Conservation (phyloP, 805 yeast species). For the Kluyveromyces lactis region DNA sequence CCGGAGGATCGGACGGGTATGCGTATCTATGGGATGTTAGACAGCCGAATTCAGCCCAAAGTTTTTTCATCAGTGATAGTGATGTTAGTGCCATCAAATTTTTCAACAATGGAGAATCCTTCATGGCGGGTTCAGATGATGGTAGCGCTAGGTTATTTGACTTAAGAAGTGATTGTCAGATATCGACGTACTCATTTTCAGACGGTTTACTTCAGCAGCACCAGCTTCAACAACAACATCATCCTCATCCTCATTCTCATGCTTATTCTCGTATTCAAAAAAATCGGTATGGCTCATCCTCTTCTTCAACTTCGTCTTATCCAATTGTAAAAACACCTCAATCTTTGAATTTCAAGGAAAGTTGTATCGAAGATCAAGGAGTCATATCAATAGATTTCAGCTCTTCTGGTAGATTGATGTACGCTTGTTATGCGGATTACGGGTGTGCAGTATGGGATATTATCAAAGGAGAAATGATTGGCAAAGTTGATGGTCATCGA, state of each 20-base stretch:
- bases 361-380: constrained; percentile 51
- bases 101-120: constrained; percentile 63
- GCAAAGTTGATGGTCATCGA: constrained; percentile 56
- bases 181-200: constrained; percentile 39
- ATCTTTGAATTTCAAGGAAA: constrained; percentile 13
- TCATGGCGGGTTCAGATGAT: constrained; percentile 74
- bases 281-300: constrained; percentile 17
- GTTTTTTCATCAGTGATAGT: constrained; percentile 45
- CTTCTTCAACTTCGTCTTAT: constrained; percentile 12
- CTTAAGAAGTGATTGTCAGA: constrained; percentile 64
- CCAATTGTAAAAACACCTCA: constrained; percentile 6
- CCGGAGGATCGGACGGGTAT: constrained; percentile 63
- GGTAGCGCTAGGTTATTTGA: constrained; percentile 66
- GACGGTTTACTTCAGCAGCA: constrained; percentile 10
- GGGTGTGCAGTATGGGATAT: constrained; percentile 76
- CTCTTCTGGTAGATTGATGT: constrained; percentile 63
- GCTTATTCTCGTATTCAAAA: constrained; percentile 15
- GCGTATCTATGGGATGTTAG: constrained; percentile 62
- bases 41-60: constrained; percentile 38
- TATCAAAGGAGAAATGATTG: constrained; percentile 55
- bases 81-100: constrained; percentile 59
- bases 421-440: constrained; percentile 66
- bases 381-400: constrained; percentile 68
- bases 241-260: constrained; percentile 3
- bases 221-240: constrained; percentile 10